These are phyloP conservation scores for Eimeria necatrix DNA, from an alignment of 169 alveolate species.

Conservation along the genomic window DNA sequence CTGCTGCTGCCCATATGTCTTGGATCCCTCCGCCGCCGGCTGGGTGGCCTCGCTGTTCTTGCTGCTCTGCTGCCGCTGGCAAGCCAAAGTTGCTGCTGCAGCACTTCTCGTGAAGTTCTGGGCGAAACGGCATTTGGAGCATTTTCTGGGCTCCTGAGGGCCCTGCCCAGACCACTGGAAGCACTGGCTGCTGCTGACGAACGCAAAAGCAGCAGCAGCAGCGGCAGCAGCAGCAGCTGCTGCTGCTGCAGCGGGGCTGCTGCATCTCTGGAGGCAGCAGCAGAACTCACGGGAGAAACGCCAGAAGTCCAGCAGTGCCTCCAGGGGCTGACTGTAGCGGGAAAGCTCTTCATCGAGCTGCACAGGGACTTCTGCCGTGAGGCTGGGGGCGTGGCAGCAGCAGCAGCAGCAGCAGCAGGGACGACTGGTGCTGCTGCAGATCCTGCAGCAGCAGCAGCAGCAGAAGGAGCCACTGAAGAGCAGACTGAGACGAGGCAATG, in stretches of 20 bases:
- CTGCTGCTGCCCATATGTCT: conserved; percentile 31
- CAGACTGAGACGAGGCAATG: conserved; percentile 10
- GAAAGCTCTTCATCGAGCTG: neutral
- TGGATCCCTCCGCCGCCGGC: neutral
- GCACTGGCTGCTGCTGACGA: neutral
- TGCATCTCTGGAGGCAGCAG: neutral
- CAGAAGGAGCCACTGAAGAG: neutral
- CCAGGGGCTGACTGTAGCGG: neutral
- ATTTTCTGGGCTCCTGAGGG: neutral
- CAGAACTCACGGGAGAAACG: neutral
- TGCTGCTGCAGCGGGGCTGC: conserved; percentile 9
- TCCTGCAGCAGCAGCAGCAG: conserved; percentile 17
- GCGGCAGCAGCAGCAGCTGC: neutral
- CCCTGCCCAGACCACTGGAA: neutral
- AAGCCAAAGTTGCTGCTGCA: conserved; percentile 19
- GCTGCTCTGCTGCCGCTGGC: conserved; percentile 34
- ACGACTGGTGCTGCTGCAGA: neutral
- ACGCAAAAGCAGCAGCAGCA: neutral
- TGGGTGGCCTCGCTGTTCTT: conserved; percentile 38
- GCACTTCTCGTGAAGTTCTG: neutral
- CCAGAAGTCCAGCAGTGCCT: neutral
- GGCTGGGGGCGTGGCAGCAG: neutral
- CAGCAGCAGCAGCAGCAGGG: neutral
- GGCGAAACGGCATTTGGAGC: neutral
- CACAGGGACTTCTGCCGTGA: neutral